Evolutionary conservation across 306 rosid species (phyloP), one percentile per base, ranked within the genome.

Genomic region (Lithocarpus polystachyus): DNA sequence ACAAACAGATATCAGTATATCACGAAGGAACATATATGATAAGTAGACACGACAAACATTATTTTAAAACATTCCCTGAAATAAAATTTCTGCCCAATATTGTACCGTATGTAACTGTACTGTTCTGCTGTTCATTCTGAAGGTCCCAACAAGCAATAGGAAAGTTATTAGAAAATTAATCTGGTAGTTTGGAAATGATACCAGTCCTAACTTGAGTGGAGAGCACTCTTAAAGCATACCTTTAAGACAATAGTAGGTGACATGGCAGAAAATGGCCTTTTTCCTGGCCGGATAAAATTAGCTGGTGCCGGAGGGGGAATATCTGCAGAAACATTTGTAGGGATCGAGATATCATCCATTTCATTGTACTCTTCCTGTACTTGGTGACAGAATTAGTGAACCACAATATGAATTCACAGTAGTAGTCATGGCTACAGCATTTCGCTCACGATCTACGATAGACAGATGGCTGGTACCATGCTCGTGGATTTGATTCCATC

Each of bases 291-390:
- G 55, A 94, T 81, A 77, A 92, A 92, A 84, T 92, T 94, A 73
- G 92, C 75, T 10, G 89, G 94, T 61, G 97, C 90, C 8, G 95
- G 97, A 2, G 95, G 97, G 43, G 76, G 88, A 72, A 67, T 61
- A 62, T 82, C 81, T 2, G 85, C 73, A 18, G 94, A 77, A 81
- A 61, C 86, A 74, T 91, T 87, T 10, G 14, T 56, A 19, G 94
- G 97, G 1, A 92, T 85, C 55, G 97, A 89, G 84, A 94, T 92
- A 83, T 94, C 99, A 77, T 79, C 90, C 99, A 94, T 94, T 81
- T 94, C 92, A 76, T 94, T 92, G 89, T 94, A 94, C 81, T 81
- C 92, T 91, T 74, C 97, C 97, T 2, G 97, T 92, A 79, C 89
- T 89, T 28, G 84, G 80, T 48, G 97, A 92, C 71, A 92, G 88